A percentile compares a stretch with the other conserved stretches of the same genome.
Conservation (phyloP, 2,329 filamentous ascomycete genomes). For the Epichloe glyceriae region DNA sequence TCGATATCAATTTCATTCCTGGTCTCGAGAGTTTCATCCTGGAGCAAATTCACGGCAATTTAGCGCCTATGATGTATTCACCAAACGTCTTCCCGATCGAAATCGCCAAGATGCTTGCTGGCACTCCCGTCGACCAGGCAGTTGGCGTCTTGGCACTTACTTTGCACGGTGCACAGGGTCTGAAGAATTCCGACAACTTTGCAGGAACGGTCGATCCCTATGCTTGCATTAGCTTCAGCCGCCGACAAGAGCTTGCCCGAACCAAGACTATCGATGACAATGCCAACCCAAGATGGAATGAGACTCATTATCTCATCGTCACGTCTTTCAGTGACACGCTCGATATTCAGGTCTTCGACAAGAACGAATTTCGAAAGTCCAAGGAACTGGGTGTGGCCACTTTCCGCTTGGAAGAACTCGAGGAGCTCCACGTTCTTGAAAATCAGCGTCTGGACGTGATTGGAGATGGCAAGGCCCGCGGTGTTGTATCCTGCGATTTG, state of each 20-base stretch:
- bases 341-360: conserved; percentile 78
- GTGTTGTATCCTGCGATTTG: conserved; percentile 67
- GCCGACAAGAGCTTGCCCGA: conserved; percentile 64
- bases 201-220: conserved; percentile 88
- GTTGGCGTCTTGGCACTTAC: conserved; percentile 89
- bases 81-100: conserved; percentile 98
- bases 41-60: conserved; percentile 88
- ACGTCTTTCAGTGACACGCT: conserved; percentile 82
- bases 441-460: conserved; percentile 77
- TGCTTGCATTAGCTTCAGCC: conserved; percentile 71
- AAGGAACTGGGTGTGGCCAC: conserved; percentile 84
- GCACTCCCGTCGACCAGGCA: conserved; percentile 85
- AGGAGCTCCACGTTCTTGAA: conserved; percentile 65
- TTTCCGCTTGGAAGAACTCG: conserved; percentile 72
- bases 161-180: conserved; percentile 76
- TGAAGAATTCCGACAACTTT: conserved; percentile 94
- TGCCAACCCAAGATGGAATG: conserved; percentile 82
- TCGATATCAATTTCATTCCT: conserved; percentile 98
- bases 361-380: conserved; percentile 92
- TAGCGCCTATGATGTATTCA: conserved; percentile 95
- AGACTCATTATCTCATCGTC: conserved; percentile 90
- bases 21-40: conserved; percentile 87
- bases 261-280: conserved; percentile 84
- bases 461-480: conserved; percentile 71
- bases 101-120: conserved; percentile 94